phyloP scores from a whole-genome alignment of 2,329 filamentous ascomycete genomes.

The Aspergillus phoenicis region DNA sequence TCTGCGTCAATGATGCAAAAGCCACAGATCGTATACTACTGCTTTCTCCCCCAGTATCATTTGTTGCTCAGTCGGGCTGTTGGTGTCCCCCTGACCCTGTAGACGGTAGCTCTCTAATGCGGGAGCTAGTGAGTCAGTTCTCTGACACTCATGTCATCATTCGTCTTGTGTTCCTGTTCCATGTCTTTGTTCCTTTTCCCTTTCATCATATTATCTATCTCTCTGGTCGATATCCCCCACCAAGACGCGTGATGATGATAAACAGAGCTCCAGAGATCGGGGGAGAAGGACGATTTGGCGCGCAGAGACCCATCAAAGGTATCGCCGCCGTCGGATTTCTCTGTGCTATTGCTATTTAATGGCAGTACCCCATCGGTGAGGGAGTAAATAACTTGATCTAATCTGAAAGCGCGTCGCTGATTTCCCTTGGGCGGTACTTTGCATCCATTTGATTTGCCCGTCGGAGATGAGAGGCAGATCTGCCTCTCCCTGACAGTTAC shows the following conservation, averaged over 20 bases:
- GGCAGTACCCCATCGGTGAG: slow-evolving; percentile 42
- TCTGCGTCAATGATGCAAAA: slow-evolving; percentile 19
- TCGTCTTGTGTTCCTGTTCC: neutral
- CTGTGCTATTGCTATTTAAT: slow-evolving; percentile 19
- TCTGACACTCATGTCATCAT: neutral
- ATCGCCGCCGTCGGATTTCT: slow-evolving; percentile 24
- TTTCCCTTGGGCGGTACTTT: neutral
- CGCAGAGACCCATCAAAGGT: slow-evolving; percentile 25
- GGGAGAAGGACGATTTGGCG: slow-evolving; percentile 4
- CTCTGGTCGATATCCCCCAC: slow-evolving; percentile 2
- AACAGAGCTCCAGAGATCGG: slow-evolving; percentile 28
- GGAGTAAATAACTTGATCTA: slow-evolving; percentile 62
- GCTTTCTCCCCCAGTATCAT: slow-evolving; percentile 13
- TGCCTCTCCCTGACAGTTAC: neutral
- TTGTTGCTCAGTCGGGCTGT: neutral
- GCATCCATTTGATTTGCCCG: neutral
- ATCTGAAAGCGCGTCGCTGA: slow-evolving; percentile 51
- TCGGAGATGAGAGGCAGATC: neutral
- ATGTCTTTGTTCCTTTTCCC: neutral
- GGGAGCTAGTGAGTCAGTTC: neutral
- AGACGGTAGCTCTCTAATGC: neutral
- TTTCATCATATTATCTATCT: slow-evolving; percentile 4
- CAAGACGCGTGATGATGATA: slow-evolving; percentile 28
- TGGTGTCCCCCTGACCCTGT: neutral
- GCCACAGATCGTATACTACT: neutral